Evolutionary conservation across 2,329 filamentous ascomycete genomes (phyloP).

Genomic region (Neonectria punicea): DNA sequence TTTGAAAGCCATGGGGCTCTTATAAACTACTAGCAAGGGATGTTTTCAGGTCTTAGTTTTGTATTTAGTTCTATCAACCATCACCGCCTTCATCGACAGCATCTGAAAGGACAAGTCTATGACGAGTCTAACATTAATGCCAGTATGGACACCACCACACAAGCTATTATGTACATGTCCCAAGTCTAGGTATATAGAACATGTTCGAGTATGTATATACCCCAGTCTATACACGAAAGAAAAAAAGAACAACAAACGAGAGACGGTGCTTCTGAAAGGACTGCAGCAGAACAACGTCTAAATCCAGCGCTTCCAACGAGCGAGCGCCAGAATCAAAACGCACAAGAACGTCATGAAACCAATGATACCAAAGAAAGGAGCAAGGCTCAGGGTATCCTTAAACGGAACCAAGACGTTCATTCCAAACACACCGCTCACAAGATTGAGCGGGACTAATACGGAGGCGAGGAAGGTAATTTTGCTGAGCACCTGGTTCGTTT

Average conservation of each 20-base stretch:
- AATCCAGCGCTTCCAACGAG: constrained; percentile 59
- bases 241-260: constrained; percentile 23
- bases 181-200: constrained; percentile 23
- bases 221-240: constrained; percentile 31
- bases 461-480: constrained; percentile 96
- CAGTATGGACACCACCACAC: constrained; percentile 11
- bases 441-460: constrained; percentile 94
- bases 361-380: constrained; percentile 63
- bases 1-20: background rate
- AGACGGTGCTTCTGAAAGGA: constrained; percentile 1
- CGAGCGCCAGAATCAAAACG: constrained; percentile 56
- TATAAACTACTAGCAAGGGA: background rate
- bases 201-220: constrained; percentile 24
- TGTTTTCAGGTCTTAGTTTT: background rate
- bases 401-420: constrained; percentile 88
- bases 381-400: constrained; percentile 61
- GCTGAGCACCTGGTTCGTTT: constrained; percentile 88
- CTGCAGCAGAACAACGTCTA: constrained; percentile 40
- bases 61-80: background rate
- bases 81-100: background rate
- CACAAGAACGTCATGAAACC: constrained; percentile 65
- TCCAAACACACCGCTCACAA: constrained; percentile 87
- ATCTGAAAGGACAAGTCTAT: constrained; percentile 18
- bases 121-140: constrained; percentile 18
- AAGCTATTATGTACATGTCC: constrained; percentile 15